phyloP scores from a whole-genome alignment of 192 early-diverging fungal genomes.

The Gamsiella multidivaricata region DNA sequence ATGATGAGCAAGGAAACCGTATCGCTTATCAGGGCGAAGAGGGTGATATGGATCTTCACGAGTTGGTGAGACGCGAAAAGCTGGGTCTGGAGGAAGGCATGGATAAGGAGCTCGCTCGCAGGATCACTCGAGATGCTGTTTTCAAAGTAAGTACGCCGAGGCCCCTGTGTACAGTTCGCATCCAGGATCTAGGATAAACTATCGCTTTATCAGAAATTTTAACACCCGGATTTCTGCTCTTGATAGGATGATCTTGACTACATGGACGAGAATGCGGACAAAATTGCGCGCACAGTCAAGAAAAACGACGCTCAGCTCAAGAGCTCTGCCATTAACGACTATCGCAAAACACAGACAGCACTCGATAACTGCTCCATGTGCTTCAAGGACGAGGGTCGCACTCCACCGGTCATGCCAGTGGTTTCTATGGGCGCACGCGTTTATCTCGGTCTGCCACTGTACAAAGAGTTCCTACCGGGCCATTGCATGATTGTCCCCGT shows the following conservation, averaged over 20 bases:
- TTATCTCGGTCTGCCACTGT: constrained; percentile 83
- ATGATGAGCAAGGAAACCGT: constrained; percentile 73
- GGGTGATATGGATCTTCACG: constrained; percentile 63
- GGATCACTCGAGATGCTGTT: constrained; percentile 74
- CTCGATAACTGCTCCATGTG: constrained; percentile 83
- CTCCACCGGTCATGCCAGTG: constrained; percentile 73
- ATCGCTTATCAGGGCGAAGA: constrained; percentile 70
- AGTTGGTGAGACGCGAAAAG: constrained; percentile 79
- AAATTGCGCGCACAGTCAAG: constrained; percentile 69
- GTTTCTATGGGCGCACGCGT: constrained; percentile 80
- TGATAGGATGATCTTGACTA: constrained; percentile 87
- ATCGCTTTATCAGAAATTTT: neutral
- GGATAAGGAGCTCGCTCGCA: constrained; percentile 76
- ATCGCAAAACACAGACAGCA: constrained; percentile 70
- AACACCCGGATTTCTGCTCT: neutral
- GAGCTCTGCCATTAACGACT: constrained; percentile 62
- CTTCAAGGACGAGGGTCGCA: constrained; percentile 69
- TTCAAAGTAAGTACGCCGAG: constrained; percentile 57
- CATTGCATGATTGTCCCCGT: constrained; percentile 95
- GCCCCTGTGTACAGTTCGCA: neutral
- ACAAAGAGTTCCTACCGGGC: constrained; percentile 79
- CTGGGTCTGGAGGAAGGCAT: constrained; percentile 62
- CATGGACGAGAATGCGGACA: constrained; percentile 90
- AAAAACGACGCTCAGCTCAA: constrained; percentile 68
- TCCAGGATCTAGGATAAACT: neutral